phyloP scores from a whole-genome alignment of 106 monocot species.

The Dendrobium nobile region DNA sequence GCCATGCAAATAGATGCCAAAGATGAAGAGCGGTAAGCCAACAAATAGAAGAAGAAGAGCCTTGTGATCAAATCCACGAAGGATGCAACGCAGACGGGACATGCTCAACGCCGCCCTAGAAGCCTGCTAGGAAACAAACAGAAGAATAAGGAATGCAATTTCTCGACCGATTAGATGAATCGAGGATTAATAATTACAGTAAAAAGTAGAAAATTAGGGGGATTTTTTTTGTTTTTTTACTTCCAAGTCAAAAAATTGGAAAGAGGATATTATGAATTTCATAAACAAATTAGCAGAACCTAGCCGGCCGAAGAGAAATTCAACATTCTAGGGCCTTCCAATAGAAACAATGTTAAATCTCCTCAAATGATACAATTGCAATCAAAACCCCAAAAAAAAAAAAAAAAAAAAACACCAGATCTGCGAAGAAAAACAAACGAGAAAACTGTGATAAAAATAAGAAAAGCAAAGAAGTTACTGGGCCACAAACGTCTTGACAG shows the following conservation, averaged over 20 bases:
- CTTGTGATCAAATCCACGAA: conserved; percentile 62
- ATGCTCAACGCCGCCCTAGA: conserved; percentile 48
- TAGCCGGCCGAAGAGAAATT: too few species aligned
- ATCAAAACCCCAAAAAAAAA: not conserved
- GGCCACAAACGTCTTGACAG: conserved; percentile 74
- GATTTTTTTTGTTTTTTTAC: not conserved
- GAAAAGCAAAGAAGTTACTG: conserved; percentile 25
- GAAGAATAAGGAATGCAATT: not conserved
- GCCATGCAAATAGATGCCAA: conserved; percentile 55
- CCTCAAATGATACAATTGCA: not conserved
- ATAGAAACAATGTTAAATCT: not conserved
- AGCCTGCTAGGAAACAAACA: conserved; percentile 26
- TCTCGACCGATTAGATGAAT: not conserved
- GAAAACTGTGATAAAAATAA: not conserved
- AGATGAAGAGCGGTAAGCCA: conserved; percentile 40
- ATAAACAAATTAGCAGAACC: not conserved
- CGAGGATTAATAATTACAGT: not conserved
- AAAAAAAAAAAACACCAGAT: conserved; percentile 3
- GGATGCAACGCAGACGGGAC: conserved; percentile 53
- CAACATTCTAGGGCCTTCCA: not conserved
- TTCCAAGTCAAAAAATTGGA: not conserved
- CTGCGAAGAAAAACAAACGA: not conserved
- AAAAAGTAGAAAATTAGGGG: not conserved
- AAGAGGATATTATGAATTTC: not conserved
- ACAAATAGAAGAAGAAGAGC: conserved; percentile 47